Evolutionary conservation across 805 yeast genomes (phyloP).

Genomic region (Schwanniomyces polymorphus): DNA sequence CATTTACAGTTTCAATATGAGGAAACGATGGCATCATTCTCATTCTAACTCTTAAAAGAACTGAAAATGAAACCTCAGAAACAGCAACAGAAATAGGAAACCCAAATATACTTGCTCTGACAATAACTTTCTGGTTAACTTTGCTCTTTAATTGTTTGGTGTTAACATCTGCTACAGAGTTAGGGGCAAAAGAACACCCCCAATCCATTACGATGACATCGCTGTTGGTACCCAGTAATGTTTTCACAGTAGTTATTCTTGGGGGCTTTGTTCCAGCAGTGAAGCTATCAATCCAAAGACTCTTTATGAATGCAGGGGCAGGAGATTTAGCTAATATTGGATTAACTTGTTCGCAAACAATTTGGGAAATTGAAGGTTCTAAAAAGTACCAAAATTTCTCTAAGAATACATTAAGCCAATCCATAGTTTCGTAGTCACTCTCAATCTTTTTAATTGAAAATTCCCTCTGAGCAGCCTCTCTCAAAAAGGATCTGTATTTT

Average conservation of each 20-base stretch:
- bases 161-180: constrained; percentile 79
- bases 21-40: constrained; percentile 92
- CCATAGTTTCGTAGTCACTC: constrained; percentile 89
- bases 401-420: constrained; percentile 88
- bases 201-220: constrained; percentile 98
- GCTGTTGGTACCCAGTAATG: constrained; percentile 84
- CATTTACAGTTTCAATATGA: constrained; percentile 86
- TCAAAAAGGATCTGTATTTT: constrained; percentile 68
- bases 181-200: constrained; percentile 92
- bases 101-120: constrained; percentile 83
- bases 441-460: constrained; percentile 79
- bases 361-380: constrained; percentile 86
- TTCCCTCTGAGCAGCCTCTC: constrained; percentile 85
- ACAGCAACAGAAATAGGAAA: constrained; percentile 76
- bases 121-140: constrained; percentile 77
- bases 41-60: constrained; percentile 74
- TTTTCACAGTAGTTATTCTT: constrained; percentile 84
- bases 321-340: constrained; percentile 78
- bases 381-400: constrained; percentile 89
- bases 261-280: constrained; percentile 97
- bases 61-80: constrained; percentile 75
- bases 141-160: constrained; percentile 80
- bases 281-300: constrained; percentile 82
- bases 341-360: constrained; percentile 82
- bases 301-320: constrained; percentile 78